Base-by-base conservation (phyloP, 495 filamentous ascomycete species). In the Cairneyella variabilis region DNA sequence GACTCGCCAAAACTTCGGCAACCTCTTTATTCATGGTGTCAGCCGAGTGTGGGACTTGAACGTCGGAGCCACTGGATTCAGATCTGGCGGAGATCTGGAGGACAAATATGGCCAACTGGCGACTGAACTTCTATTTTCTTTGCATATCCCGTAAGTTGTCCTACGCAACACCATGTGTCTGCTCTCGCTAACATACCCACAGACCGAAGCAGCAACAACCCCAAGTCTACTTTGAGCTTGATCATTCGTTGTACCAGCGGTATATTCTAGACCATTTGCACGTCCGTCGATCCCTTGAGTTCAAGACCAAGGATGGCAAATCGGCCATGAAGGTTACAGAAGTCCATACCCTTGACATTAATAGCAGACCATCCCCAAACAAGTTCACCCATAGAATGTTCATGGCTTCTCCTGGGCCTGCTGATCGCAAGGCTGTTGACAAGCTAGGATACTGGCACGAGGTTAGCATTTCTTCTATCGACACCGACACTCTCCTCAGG, bases 11-110 rank as follows among this genome's bases (percentile, higher is more conserved):
- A 42, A 60, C 0, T 37, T 62, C 5, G 58, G 58, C n/a, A 54
- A 32, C 12, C 38, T 77, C 16, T 66, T 61, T 18, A 60, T 77
- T n/a, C 70, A 77, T 48, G 73, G 69, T 7, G 55, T 69, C 7
- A 63, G 59, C 10, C 63, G 69, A 27, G 53, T 64, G 17, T 76
- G 70, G 73, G 76, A 79, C 53, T 61, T 76, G 30, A 61, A 61
- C 25, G 62, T 76, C 17, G 54, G 50, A 9, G 23, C 65, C 16
- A 50, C 39, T 49, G 53, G 63, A 48, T 23, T 49, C 32, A 53
- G 65, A 30, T 32, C 48, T 20, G 44, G 53, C 0, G 12, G 59
- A 17, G 12, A 30, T 23, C 18, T 71, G 10, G 55, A 65, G 16
- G 28, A 51, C 5, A 36, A 12, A 3, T 73, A 62, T 49, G 54